Percentiles rank a stretch among this genome's conserved stretches.
phyloP scores from a whole-genome alignment of 371 early-diverging fungal species.

The Mortierella sp. region DNA sequence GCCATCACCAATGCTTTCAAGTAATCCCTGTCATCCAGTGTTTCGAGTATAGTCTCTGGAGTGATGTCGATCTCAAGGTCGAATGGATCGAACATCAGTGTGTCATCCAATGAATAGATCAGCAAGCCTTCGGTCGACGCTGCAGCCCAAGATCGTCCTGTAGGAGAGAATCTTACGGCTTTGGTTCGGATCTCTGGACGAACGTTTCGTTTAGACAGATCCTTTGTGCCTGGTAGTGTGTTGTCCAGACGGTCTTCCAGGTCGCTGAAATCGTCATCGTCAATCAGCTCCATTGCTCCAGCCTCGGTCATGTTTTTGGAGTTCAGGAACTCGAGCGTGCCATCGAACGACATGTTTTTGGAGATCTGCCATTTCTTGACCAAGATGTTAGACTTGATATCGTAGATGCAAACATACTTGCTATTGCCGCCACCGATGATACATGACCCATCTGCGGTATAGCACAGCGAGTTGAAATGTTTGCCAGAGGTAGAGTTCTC shows the following conservation, averaged over 20 bases:
- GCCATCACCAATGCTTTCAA: constrained; percentile 91
- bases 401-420: constrained; percentile 96
- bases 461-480: constrained; percentile 91
- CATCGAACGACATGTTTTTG: constrained; percentile 91
- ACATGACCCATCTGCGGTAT: constrained; percentile 92
- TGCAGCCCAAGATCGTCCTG: constrained; percentile 94
- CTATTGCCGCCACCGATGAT: constrained; percentile 95
- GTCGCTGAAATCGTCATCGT: constrained; percentile 81
- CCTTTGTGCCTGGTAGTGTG: constrained; percentile 90
- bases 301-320: constrained; percentile 94
- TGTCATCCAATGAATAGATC: constrained; percentile 93
- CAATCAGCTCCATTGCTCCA: constrained; percentile 86
- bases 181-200: constrained; percentile 85
- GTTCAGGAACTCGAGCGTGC: constrained; percentile 90
- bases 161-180: constrained; percentile 91
- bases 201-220: constrained; percentile 80
- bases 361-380: constrained; percentile 93
- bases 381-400: constrained; percentile 77
- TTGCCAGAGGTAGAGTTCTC: constrained; percentile 88
- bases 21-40: constrained; percentile 79
- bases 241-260: constrained; percentile 85
- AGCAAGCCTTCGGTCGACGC: constrained; percentile 97
- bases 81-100: constrained; percentile 95
- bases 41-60: constrained; percentile 82
- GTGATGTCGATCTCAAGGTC: constrained; percentile 97